These are phyloP conservation scores for Pyrus hybrid DNA, from an alignment of 331 rosid genomes.

Conservation along the genomic window DNA sequence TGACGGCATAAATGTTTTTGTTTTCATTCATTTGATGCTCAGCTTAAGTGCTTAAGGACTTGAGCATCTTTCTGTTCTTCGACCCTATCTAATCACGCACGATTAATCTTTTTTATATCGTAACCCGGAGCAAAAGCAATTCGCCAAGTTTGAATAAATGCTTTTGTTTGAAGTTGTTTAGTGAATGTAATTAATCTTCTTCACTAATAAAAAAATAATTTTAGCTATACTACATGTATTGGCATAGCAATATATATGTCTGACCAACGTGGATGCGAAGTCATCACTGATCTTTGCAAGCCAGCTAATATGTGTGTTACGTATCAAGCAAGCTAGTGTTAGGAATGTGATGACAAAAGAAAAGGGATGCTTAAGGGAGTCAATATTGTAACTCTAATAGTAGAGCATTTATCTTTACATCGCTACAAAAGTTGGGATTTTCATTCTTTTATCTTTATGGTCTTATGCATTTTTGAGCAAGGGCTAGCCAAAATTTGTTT, in stretches of 20 bases:
- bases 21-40: neutral
- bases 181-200: neutral
- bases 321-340: neutral
- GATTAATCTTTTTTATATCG: neutral
- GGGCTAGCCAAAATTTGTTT: too few relatives aligned
- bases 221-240: neutral
- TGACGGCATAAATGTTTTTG: neutral
- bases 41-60: neutral
- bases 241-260: neutral
- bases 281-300: neutral
- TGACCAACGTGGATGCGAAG: constrained; percentile 16
- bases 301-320: neutral
- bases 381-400: neutral
- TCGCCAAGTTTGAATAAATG: constrained; percentile 1
- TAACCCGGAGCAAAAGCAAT: neutral
- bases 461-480: neutral
- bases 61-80: neutral
- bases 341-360: neutral
- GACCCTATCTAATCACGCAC: neutral
- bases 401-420: neutral
- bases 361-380: neutral
- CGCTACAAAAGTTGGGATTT: fast-evolving
- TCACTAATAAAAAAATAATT: neutral
- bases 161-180: neutral
- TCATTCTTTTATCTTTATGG: neutral